A percentile compares a stretch with the other conserved stretches of the same genome.
Conservation (phyloP, 768 basidiomycete genomes). For the Leccinum subtestaceum region DNA sequence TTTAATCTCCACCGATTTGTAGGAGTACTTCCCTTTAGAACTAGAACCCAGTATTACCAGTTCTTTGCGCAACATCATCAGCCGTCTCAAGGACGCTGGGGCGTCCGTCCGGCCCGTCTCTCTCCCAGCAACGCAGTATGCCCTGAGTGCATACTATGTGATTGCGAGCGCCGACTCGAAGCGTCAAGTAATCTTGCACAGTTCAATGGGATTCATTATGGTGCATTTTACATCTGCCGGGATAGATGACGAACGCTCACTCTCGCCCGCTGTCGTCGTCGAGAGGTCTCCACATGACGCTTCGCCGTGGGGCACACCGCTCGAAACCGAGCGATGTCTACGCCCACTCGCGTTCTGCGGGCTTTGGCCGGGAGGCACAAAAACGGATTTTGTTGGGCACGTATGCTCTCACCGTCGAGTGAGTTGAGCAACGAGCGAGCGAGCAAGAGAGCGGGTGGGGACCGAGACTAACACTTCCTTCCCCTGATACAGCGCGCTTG, state of each 20-base stretch:
- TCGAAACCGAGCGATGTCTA: conserved; percentile 57
- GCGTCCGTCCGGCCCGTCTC: conserved; percentile 71
- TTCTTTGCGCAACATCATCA: conserved; percentile 46
- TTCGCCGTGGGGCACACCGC: conserved; percentile 40
- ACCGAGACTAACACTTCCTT: background rate
- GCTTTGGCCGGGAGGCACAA: conserved; percentile 83
- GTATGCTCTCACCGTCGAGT: conserved; percentile 91
- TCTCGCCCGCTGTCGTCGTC: background rate
- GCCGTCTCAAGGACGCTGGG: conserved; percentile 46
- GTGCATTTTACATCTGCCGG: conserved; percentile 34
- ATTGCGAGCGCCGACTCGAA: conserved; percentile 76
- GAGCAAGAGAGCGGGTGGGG: background rate
- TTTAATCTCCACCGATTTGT: background rate
- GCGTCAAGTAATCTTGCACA: conserved; percentile 90
- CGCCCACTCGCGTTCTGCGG: conserved; percentile 60
- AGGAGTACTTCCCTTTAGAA: conserved; percentile 83
- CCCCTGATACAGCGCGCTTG: conserved; percentile 55
- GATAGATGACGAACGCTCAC: background rate
- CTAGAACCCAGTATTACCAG: conserved; percentile 45
- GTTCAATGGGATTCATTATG: conserved; percentile 87
- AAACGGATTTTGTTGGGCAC: conserved; percentile 88
- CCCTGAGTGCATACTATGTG: conserved; percentile 94
- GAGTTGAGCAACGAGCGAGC: conserved; percentile 35
- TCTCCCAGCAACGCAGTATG: conserved; percentile 64
- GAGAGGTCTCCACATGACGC: conserved; percentile 51